phyloP scores from a whole-genome alignment of 2,329 filamentous ascomycete species.

The Phoma sp. region DNA sequence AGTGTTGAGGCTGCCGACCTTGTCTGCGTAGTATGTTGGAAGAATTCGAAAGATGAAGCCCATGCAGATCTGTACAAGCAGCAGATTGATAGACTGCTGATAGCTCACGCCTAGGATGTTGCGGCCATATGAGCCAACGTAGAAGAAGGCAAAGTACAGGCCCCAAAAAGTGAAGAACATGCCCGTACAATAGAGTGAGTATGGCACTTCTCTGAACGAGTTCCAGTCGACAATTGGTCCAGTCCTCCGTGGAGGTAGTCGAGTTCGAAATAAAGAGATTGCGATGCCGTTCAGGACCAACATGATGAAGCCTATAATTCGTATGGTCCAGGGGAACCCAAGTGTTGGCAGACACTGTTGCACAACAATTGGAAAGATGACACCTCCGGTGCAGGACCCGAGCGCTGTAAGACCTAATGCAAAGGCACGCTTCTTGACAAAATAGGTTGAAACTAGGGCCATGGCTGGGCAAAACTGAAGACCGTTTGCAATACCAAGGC shows the following conservation, averaged over 20 bases:
- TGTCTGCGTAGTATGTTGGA: slow-evolving; percentile 53
- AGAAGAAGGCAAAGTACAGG: slow-evolving; percentile 56
- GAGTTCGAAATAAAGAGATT: slow-evolving; percentile 46
- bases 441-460: slow-evolving; percentile 58
- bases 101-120: slow-evolving; percentile 57
- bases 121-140: slow-evolving; percentile 52
- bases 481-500: slow-evolving; percentile 61
- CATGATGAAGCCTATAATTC: slow-evolving; percentile 68
- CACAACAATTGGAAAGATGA: slow-evolving; percentile 44
- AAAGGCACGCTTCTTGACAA: slow-evolving; percentile 38
- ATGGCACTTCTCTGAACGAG: slow-evolving; percentile 52
- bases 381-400: slow-evolving; percentile 39
- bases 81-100: slow-evolving; percentile 60
- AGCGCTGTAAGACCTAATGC: slow-evolving; percentile 40
- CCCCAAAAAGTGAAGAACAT: slow-evolving; percentile 50
- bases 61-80: slow-evolving; percentile 61
- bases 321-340: slow-evolving; percentile 69
- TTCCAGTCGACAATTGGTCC: slow-evolving; percentile 52
- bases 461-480: slow-evolving; percentile 63
- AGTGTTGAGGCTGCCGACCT: slow-evolving; percentile 55
- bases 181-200: slow-evolving; percentile 45
- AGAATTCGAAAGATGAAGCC: slow-evolving; percentile 59
- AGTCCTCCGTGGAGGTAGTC: slow-evolving; percentile 51
- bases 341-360: slow-evolving; percentile 39
- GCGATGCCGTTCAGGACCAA: slow-evolving; percentile 50